phyloP scores from a whole-genome alignment of 2,329 filamentous ascomycete genomes.

The Colletotrichum paranaense region DNA sequence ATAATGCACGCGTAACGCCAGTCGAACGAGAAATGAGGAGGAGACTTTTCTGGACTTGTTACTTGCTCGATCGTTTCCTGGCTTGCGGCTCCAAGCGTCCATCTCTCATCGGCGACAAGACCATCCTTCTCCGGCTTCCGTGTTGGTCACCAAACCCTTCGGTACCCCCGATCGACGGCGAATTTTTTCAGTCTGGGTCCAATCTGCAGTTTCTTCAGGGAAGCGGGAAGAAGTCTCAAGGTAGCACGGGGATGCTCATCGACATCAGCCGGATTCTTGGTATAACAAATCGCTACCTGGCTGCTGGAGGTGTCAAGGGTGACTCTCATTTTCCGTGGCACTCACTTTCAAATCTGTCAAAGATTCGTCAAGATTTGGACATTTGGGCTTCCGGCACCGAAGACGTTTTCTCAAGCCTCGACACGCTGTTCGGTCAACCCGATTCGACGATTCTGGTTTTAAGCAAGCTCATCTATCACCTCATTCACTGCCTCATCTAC shows the following conservation, averaged over 20 bases:
- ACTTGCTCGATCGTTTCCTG: conserved; percentile 86
- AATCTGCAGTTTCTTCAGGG: conserved; percentile 80
- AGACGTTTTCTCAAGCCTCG: conserved; percentile 81
- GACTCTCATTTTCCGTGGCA: conserved; percentile 95
- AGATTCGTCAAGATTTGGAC: conserved; percentile 86
- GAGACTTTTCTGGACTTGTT: conserved; percentile 90
- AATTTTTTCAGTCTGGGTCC: conserved; percentile 83
- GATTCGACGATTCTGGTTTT: conserved; percentile 84
- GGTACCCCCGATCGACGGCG: conserved; percentile 75
- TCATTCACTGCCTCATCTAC: conserved; percentile 89
- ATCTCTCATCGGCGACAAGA: conserved; percentile 82
- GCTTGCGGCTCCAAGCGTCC: conserved; percentile 85
- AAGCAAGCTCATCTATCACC: conserved; percentile 87
- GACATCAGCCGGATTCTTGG: conserved; percentile 87
- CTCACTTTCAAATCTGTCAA: conserved; percentile 84
- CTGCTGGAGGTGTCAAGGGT: conserved; percentile 86
- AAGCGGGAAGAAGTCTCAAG: conserved; percentile 76
- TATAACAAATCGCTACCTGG: conserved; percentile 85
- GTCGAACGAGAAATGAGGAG: conserved; percentile 81
- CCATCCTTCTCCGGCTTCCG: conserved; percentile 79
- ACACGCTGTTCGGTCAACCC: conserved; percentile 79
- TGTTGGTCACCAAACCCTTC: conserved; percentile 75
- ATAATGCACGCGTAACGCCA: conserved; percentile 69
- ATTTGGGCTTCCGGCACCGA: conserved; percentile 86
- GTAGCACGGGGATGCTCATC: conserved; percentile 83